phyloP scores from a whole-genome alignment of 805 yeast species.

The Candida railenensis region DNA sequence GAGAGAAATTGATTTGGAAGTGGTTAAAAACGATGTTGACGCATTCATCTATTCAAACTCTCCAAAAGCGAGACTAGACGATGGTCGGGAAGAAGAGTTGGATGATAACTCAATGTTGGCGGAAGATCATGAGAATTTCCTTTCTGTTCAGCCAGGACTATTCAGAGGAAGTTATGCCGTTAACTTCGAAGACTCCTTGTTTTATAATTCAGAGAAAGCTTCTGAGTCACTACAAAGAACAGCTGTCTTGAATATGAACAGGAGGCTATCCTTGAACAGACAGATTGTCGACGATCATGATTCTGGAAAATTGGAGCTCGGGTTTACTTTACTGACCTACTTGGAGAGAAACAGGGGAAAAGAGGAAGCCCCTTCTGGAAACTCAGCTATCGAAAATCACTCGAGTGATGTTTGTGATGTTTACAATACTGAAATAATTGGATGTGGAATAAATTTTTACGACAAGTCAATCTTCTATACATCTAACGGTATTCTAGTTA shows the following conservation, averaged over 20 bases:
- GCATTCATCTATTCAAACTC: neutral
- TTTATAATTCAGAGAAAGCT: slow-evolving; percentile 35
- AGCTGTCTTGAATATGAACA: slow-evolving; percentile 33
- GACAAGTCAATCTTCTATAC: slow-evolving; percentile 70
- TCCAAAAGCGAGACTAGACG: slow-evolving; percentile 7
- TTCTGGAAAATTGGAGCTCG: slow-evolving; percentile 34
- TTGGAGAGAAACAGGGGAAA: slow-evolving; percentile 6
- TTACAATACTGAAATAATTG: slow-evolving; percentile 56
- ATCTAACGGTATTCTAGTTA: slow-evolving; percentile 65
- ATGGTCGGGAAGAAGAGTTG: slow-evolving; percentile 4
- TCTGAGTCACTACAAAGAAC: slow-evolving; percentile 28
- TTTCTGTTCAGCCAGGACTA: slow-evolving; percentile 38
- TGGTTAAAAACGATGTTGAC: slow-evolving; percentile 21
- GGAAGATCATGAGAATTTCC: slow-evolving; percentile 20
- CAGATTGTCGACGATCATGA: slow-evolving; percentile 25
- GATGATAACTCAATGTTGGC: slow-evolving; percentile 2
- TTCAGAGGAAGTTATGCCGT: slow-evolving; percentile 41
- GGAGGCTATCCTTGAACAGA: slow-evolving; percentile 30
- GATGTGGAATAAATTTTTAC: slow-evolving; percentile 78
- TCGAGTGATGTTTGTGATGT: slow-evolving; percentile 7
- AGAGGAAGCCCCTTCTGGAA: slow-evolving; percentile 8
- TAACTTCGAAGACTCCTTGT: slow-evolving; percentile 38
- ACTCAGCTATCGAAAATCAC: neutral
- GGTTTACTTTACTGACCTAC: slow-evolving; percentile 32
- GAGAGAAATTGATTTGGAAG: slow-evolving; percentile 25